Evolutionary conservation across 2,329 filamentous ascomycete species (phyloP).

Genomic region (Apiospora malaysiana): DNA sequence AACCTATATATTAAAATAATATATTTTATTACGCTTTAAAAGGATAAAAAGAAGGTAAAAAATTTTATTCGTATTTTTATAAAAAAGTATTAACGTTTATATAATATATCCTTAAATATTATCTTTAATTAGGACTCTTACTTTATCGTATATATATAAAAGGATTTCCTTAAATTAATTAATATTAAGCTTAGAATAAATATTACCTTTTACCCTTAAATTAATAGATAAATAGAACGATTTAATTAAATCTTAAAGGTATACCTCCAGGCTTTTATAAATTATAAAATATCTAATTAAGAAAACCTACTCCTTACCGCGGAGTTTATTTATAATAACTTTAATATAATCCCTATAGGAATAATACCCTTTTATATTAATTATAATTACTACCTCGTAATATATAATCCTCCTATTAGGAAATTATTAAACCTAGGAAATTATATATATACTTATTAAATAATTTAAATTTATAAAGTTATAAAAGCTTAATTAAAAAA

Average conservation of each 20-base stretch:
- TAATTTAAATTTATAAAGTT: neutral
- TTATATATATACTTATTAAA: neutral
- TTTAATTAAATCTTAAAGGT: neutral
- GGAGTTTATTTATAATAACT: neutral
- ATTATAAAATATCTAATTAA: slow-evolving; percentile 1
- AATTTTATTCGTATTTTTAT: neutral
- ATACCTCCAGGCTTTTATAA: neutral
- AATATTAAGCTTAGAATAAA: neutral
- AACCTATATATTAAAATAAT: neutral
- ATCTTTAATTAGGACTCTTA: neutral
- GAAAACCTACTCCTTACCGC: neutral
- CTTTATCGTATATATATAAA: neutral
- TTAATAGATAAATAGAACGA: neutral
- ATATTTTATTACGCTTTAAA: neutral
- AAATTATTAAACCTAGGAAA: neutral
- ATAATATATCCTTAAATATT: neutral
- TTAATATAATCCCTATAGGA: neutral
- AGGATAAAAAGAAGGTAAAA: neutral
- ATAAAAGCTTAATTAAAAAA: neutral
- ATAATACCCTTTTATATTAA: neutral
- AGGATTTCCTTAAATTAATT: neutral
- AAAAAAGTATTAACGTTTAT: neutral
- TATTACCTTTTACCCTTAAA: neutral
- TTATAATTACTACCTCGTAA: neutral
- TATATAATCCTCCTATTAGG: neutral